phyloP scores from a whole-genome alignment of 2,329 filamentous ascomycete genomes.

The Tolypocladium inflatum region DNA sequence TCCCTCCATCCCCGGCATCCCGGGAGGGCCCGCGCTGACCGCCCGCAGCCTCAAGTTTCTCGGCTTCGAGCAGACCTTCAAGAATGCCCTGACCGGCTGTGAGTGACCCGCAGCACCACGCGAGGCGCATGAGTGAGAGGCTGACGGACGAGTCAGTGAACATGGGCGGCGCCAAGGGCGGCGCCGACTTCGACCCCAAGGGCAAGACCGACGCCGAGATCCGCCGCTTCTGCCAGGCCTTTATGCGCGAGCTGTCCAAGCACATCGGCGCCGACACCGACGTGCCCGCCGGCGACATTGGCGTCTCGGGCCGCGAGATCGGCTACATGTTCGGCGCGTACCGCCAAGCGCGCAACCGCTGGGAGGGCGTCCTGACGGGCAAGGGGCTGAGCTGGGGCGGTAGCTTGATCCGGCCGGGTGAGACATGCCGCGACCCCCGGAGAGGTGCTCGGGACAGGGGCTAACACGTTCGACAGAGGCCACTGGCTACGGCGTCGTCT shows the following conservation, averaged over 20 bases:
- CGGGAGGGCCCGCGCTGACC: neutral
- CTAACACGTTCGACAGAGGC: constrained; percentile 49
- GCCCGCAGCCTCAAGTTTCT: constrained; percentile 75
- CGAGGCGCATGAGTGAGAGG: neutral
- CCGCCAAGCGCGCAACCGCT: constrained; percentile 77
- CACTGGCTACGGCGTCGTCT: constrained; percentile 91
- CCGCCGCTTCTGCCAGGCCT: constrained; percentile 88
- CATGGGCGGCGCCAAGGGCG: constrained; percentile 97
- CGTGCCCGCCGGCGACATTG: constrained; percentile 94
- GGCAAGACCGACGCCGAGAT: constrained; percentile 97
- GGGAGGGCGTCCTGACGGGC: constrained; percentile 92
- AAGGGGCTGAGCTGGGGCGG: constrained; percentile 94
- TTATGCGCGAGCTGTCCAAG: constrained; percentile 92
- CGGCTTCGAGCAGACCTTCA: constrained; percentile 99
- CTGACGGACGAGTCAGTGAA: constrained; percentile 22
- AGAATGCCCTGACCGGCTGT: constrained; percentile 96
- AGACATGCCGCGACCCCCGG: constrained; percentile 1
- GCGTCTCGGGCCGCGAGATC: constrained; percentile 84
- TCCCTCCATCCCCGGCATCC: neutral
- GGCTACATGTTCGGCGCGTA: constrained; percentile 94
- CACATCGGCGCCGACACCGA: constrained; percentile 96
- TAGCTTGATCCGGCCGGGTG: constrained; percentile 73
- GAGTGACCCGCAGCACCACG: constrained; percentile 30
- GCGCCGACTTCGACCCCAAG: constrained; percentile 98
- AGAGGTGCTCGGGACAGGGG: neutral